These are phyloP conservation scores for Leishmania guyanensis DNA, from an alignment of 208 protist species.

Conservation along the genomic window DNA sequence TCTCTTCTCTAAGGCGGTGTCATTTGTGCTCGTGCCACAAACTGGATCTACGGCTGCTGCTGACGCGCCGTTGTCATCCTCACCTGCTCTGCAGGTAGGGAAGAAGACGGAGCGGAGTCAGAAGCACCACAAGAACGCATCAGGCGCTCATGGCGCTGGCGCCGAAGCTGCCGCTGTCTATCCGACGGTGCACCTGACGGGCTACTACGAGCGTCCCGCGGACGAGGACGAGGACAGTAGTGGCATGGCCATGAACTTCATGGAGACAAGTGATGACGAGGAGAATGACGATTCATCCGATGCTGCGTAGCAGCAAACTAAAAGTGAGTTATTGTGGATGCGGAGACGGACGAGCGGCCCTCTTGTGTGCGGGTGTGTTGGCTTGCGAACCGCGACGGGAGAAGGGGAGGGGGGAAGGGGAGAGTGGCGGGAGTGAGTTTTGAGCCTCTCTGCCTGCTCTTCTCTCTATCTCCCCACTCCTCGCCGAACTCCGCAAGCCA, in stretches of 20 bases:
- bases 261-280: slow-evolving; percentile 31
- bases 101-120: slow-evolving; percentile 18
- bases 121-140: not conserved
- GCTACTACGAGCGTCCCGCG: slow-evolving; percentile 74
- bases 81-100: not conserved
- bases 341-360: not conserved
- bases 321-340: not conserved
- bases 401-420: not conserved
- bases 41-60: not conserved
- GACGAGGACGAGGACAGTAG: slow-evolving; percentile 40
- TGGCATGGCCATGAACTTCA: slow-evolving; percentile 23
- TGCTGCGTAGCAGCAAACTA: not conserved
- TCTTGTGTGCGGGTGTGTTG: not conserved
- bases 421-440: no score
- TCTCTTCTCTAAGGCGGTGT: slow-evolving; percentile 61
- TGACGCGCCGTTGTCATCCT: not conserved
- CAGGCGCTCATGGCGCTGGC: not conserved
- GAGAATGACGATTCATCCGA: slow-evolving; percentile 1
- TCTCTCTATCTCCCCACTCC: no score
- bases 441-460: no score
- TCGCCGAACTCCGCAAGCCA: no score
- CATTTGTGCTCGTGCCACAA: slow-evolving; percentile 62
- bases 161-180: slow-evolving; percentile 14
- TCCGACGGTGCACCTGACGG: slow-evolving; percentile 74
- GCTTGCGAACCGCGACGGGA: not conserved